Percentiles rank a stretch among this genome's conserved stretches.
These are phyloP conservation scores for Elongisporangium undulatum DNA, from an alignment of 352 stramenopile species.

Conservation along the genomic window DNA sequence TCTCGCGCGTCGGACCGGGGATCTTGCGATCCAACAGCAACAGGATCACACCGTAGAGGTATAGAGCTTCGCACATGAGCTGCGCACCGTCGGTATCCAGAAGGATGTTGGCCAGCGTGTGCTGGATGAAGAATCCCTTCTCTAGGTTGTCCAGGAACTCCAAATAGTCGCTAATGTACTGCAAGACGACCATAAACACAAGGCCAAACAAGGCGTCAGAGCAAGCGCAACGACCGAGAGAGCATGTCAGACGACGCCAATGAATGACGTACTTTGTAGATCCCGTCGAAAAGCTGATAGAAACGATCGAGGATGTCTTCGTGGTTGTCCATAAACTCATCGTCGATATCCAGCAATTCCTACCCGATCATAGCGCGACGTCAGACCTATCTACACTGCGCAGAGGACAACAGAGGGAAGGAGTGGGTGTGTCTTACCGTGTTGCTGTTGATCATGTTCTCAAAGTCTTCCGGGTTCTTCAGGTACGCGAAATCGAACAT, in stretches of 20 bases:
- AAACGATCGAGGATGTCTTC: slow-evolving; percentile 83
- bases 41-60: slow-evolving; percentile 94
- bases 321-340: slow-evolving; percentile 91
- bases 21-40: slow-evolving; percentile 92
- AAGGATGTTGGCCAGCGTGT: slow-evolving; percentile 93
- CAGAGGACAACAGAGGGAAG: slow-evolving; percentile 6
- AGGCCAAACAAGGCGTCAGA: not conserved
- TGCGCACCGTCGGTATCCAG: slow-evolving; percentile 92
- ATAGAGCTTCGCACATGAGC: slow-evolving; percentile 93
- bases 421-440: slow-evolving; percentile 45
- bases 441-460: slow-evolving; percentile 91
- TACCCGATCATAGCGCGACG: slow-evolving; percentile 5
- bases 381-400: not conserved
- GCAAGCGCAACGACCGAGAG: slow-evolving; percentile 2
- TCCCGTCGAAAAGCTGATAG: slow-evolving; percentile 87
- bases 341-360: slow-evolving; percentile 87
- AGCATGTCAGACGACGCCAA: not conserved
- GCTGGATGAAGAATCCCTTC: slow-evolving; percentile 94
- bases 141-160: slow-evolving; percentile 91
- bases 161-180: slow-evolving; percentile 92
- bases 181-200: slow-evolving; percentile 6
- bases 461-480: slow-evolving; percentile 93
- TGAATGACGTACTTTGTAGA: slow-evolving; percentile 67
- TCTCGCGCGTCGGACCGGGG: slow-evolving; percentile 83
- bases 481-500: slow-evolving; percentile 96